Conservation (phyloP, 331 rosid species). For the Quercus tomentella region DNA sequence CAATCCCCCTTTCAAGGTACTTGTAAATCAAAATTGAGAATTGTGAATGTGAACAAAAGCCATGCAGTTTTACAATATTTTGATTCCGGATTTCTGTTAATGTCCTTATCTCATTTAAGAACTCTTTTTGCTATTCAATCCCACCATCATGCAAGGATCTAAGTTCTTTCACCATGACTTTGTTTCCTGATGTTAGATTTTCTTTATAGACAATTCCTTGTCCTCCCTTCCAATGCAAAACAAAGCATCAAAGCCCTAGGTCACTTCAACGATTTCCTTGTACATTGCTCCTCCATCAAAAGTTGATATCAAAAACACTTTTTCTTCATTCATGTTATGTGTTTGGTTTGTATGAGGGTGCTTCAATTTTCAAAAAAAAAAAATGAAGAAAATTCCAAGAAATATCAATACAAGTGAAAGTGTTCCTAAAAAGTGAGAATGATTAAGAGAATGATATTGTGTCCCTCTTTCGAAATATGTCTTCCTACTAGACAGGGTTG, state of each 20-base stretch:
- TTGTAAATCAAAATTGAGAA: too few relatives aligned
- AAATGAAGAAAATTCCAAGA: neutral
- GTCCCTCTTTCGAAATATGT: neutral
- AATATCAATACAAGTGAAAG: neutral
- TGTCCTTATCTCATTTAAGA: too few relatives aligned
- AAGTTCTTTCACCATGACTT: too few relatives aligned
- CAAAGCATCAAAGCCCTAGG: neutral
- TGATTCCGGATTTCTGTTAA: too few relatives aligned
- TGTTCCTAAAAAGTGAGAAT: neutral
- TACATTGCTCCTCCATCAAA: too few relatives aligned
- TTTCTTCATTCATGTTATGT: neutral
- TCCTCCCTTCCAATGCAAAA: neutral
- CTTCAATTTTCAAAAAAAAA: neutral
- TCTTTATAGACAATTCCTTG: neutral
- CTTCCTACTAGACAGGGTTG: neutral
- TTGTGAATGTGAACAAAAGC: too few relatives aligned
- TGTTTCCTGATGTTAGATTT: too few relatives aligned
- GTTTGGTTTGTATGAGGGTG: neutral
- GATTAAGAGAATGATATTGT: neutral
- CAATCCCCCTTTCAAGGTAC: too few relatives aligned
- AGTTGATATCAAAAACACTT: too few relatives aligned
- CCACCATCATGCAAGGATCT: too few relatives aligned
- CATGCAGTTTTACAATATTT: too few relatives aligned
- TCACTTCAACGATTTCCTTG: neutral
- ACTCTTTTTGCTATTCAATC: too few relatives aligned